Percentiles rank a stretch among this genome's conserved stretches.
Evolutionary conservation across 768 basidiomycete species (phyloP).

Genomic region (Boletus rubescentipes): DNA sequence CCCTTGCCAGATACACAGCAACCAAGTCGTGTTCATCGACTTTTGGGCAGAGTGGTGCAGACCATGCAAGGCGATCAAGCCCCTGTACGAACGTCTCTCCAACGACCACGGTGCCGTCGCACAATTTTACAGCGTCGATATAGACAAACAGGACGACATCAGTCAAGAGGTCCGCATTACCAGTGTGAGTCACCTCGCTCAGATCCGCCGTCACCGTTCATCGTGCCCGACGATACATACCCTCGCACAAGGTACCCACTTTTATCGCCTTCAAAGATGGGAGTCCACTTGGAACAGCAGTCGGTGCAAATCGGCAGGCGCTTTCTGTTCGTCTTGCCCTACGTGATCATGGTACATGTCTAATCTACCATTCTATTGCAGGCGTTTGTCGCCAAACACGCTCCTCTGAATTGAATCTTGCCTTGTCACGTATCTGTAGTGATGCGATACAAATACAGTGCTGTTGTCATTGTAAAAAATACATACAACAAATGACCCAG

Average conservation of each 20-base stretch:
- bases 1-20: not conserved
- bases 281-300: not conserved
- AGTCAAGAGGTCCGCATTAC: constrained; percentile 6
- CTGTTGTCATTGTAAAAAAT: not conserved
- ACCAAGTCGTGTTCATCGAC: constrained; percentile 6
- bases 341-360: not conserved
- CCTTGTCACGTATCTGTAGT: not conserved
- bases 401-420: not conserved
- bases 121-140: constrained; percentile 4
- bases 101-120: not conserved
- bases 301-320: not conserved
- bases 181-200: not conserved
- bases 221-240: not conserved
- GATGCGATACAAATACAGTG: not conserved
- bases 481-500: constrained; percentile 17
- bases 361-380: not conserved
- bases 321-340: not conserved
- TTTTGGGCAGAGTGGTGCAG: constrained; percentile 11
- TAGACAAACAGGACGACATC: constrained; percentile 37
- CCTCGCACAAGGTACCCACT: not conserved
- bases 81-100: constrained; percentile 1
- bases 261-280: constrained; percentile 1
- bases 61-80: constrained; percentile 8
- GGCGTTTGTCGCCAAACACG: constrained; percentile 1
- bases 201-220: not conserved